Evolutionary conservation across 345 rosid genomes (phyloP), one percentile per base, ranked within the genome.

Genomic region (Linum usitatissimum): DNA sequence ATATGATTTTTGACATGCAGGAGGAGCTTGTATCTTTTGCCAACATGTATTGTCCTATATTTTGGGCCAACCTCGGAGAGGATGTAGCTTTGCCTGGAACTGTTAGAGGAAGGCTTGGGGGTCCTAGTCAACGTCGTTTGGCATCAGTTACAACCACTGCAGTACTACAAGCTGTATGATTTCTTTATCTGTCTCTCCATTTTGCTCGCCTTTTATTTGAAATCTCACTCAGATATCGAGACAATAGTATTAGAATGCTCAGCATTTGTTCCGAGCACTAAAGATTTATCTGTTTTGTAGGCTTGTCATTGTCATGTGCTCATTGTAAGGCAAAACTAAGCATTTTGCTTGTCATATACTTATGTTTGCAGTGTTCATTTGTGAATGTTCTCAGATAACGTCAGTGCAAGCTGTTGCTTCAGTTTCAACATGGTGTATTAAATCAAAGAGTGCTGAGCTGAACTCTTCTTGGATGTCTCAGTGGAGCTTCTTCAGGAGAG

Each of bases 61-160:
- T 88, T 74, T 84, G 79, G 83, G 81, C 83, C 54, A 60, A 62
- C 66, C 59, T 54, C 65, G 76, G 62, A 64, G 61, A 77, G 55
- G 83, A 75, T 59, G 65, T 74, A 31, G 72, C 64, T 70, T 74
- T 92, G 63, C 87, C 98, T 68, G 65, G 84, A 71, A 79, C 95
- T 59, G 84, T 92, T 30, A 77, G 62, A 65, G 98, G 98, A 74
- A 92, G 79, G 77, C 87, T 92, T 62, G 98, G 95, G 57, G 98
- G 98, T 28, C 98, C 89, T 61, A 92, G 96, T 86, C 98, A 88
- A 75, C 92, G 96, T 9, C 84, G 98, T 58, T 72, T 92, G 72
- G 79, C 93, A 20, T 68, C 76, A 67, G 77, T 82, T 53, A 76
- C 79, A 62, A 79, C 93, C 55, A 77, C 92, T 66, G 70, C 79